Evolutionary conservation across 1,139 yeast genomes (phyloP).

Genomic region (Magnusiomyces sp.): DNA sequence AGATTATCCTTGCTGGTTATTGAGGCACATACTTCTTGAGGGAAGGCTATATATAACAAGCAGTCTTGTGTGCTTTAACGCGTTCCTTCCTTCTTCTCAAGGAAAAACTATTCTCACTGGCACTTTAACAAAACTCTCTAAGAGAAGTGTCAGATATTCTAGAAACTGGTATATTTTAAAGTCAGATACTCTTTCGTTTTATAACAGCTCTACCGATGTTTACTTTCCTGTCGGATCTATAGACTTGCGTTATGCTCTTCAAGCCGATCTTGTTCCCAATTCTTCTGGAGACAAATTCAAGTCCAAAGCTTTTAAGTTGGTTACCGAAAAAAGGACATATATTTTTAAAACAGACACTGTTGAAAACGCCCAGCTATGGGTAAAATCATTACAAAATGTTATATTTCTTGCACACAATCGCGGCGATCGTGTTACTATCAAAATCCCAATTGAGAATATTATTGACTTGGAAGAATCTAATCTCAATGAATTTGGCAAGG

Average conservation of each 20-base stretch:
- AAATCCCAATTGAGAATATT: slow-evolving; percentile 67
- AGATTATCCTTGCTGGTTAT: slow-evolving; percentile 66
- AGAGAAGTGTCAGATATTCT: slow-evolving; percentile 23
- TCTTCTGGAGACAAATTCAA: slow-evolving; percentile 25
- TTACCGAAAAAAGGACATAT: slow-evolving; percentile 52
- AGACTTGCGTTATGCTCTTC: slow-evolving; percentile 56
- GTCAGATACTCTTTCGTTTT: slow-evolving; percentile 60
- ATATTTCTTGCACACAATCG: slow-evolving; percentile 65
- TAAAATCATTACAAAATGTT: slow-evolving; percentile 60
- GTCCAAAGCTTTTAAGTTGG: slow-evolving; percentile 24
- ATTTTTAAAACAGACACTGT: slow-evolving; percentile 66
- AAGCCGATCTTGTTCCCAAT: slow-evolving; percentile 43
- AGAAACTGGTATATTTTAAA: slow-evolving; percentile 75
- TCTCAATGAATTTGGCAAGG: slow-evolving; percentile 44
- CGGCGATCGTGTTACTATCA: slow-evolving; percentile 65
- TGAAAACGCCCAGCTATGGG: slow-evolving; percentile 74
- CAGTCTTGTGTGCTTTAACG: slow-evolving; percentile 61
- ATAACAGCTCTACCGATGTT: slow-evolving; percentile 61
- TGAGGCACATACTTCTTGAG: slow-evolving; percentile 73
- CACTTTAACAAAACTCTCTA: slow-evolving; percentile 30
- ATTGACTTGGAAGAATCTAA: slow-evolving; percentile 48
- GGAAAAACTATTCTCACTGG: slow-evolving; percentile 39
- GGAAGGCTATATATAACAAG: slow-evolving; percentile 75
- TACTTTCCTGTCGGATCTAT: slow-evolving; percentile 76
- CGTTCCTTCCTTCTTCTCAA: slow-evolving; percentile 59